Conservation (phyloP, 2,329 filamentous ascomycete genomes). For the Stagonosporopsis rhizophila region DNA sequence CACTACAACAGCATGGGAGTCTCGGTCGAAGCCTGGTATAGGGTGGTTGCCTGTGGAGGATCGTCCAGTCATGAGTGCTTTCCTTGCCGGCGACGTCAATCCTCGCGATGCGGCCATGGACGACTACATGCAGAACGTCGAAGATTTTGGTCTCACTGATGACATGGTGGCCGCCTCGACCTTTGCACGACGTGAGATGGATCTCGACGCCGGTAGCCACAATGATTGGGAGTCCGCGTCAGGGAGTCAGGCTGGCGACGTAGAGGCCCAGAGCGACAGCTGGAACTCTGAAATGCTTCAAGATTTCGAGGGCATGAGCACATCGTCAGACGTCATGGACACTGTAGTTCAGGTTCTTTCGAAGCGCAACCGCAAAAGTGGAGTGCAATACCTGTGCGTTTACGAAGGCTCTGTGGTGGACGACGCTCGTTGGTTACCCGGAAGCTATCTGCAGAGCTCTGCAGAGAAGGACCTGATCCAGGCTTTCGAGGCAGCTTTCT, state of each 20-base stretch:
- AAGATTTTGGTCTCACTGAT: slow-evolving; percentile 52
- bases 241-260: slow-evolving; percentile 18
- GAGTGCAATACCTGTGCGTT: slow-evolving; percentile 61
- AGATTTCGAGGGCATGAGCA: slow-evolving; percentile 59
- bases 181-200: slow-evolving; percentile 46
- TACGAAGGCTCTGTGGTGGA: slow-evolving; percentile 54
- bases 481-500: slow-evolving; percentile 34
- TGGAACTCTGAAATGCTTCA: slow-evolving; percentile 57
- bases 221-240: slow-evolving; percentile 42
- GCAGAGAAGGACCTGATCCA: slow-evolving; percentile 38
- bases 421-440: slow-evolving; percentile 59
- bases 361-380: slow-evolving; percentile 54
- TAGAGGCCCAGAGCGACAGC: slow-evolving; percentile 27
- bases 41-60: slow-evolving; percentile 42
- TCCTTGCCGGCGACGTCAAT: slow-evolving; percentile 30
- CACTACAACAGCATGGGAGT: slow-evolving; percentile 40
- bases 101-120: slow-evolving; percentile 56
- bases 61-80: slow-evolving; percentile 32
- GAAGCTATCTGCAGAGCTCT: slow-evolving; percentile 30
- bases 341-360: slow-evolving; percentile 54
- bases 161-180: slow-evolving; percentile 32
- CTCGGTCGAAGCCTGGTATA: slow-evolving; percentile 45
- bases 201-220: slow-evolving; percentile 40
- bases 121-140: slow-evolving; percentile 76
- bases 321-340: slow-evolving; percentile 56